These are phyloP conservation scores for Papiliotrema fonsecae DNA, from an alignment of 1,284 basidiomycete genomes.

Conservation along the genomic window DNA sequence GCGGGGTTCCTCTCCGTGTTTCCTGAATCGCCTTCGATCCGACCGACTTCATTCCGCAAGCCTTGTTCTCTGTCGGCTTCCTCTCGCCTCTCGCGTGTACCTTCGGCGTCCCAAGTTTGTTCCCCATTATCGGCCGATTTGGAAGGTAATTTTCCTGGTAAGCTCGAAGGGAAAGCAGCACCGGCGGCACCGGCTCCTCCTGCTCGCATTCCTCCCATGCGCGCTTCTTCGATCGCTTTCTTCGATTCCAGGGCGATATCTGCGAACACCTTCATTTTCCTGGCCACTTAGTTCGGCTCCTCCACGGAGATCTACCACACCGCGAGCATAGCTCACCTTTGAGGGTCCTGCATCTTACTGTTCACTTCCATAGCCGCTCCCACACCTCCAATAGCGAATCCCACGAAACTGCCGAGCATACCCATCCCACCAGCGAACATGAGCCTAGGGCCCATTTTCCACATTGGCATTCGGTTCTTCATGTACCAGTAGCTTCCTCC, in stretches of 20 bases:
- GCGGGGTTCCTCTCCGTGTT: neutral
- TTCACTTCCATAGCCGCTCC: constrained; percentile 30
- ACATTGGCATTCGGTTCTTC: constrained; percentile 5
- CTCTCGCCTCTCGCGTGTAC: constrained; percentile 5
- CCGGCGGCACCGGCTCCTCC: neutral
- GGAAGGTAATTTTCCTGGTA: no score
- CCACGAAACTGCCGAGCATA: constrained; percentile 23
- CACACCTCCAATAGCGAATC: constrained; percentile 31
- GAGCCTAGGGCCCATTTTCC: constrained; percentile 9
- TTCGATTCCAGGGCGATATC: constrained; percentile 28
- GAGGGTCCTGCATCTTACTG: constrained; percentile 30
- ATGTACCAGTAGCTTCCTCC: constrained; percentile 7
- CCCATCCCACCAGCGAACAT: constrained; percentile 13
- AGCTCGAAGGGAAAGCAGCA: no score
- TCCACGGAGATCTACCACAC: neutral
- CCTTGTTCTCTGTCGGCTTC: constrained; percentile 8
- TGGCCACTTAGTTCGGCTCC: constrained; percentile 5
- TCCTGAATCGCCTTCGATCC: neutral
- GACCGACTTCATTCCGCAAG: neutral
- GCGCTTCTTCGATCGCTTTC: neutral
- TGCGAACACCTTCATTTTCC: constrained; percentile 36
- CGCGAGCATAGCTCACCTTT: constrained; percentile 23
- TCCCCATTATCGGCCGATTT: neutral
- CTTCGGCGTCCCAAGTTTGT: neutral
- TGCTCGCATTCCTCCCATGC: neutral